Evolutionary conservation across 352 stramenopile genomes (phyloP), one percentile per base, ranked within the genome.

Genomic region (Globisporangium nagaii): DNA sequence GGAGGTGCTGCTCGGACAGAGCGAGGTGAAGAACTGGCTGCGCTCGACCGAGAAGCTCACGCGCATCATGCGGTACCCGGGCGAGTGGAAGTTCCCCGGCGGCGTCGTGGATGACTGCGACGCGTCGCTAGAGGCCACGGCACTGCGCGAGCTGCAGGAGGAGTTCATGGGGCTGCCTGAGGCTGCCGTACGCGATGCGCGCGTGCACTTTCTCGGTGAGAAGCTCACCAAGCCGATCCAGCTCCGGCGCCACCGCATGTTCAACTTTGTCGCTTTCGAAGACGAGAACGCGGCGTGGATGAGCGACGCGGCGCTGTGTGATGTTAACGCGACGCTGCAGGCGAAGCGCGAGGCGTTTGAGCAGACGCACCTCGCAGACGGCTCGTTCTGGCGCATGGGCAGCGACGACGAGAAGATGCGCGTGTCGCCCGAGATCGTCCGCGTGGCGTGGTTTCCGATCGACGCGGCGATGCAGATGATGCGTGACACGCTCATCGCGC

Each of bases 11-110:
- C 58, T 87, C 4, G 75, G 73, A 0, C 75, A 87, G 42, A 75
- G 63, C 42, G 75, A 87, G 46, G 73, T 84, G 10, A 84, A 84
- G 58, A 87, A 87, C 65, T 87, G 72, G 71, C 68, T 87, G 40
- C 69, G 70, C 12, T 83, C 70, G 37, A 82, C 57, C 10, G 56
- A 58, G 31, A 52, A 49, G 15, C 44, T 60, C 12, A 75, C 71
- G 27, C 56, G 54, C n/a, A 68, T 83, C 41, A 87, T 87, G 75
- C 66, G 75, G 19, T 87, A 87, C 43, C 73, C 75, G 15, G 73
- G 75, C 34, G 75, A 87, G 55, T 87, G 71, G 70, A 87, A 87
- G 68, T 81, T 85, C 36, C 71, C 75, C 1, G 73, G 75, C 17
- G 75, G 75, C 6, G 65, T 63, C 11, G 71, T 80, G 8, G 75